Evolutionary conservation across 371 early-diverging fungal genomes (phyloP).

Genomic region (Mucor plumbeus): DNA sequence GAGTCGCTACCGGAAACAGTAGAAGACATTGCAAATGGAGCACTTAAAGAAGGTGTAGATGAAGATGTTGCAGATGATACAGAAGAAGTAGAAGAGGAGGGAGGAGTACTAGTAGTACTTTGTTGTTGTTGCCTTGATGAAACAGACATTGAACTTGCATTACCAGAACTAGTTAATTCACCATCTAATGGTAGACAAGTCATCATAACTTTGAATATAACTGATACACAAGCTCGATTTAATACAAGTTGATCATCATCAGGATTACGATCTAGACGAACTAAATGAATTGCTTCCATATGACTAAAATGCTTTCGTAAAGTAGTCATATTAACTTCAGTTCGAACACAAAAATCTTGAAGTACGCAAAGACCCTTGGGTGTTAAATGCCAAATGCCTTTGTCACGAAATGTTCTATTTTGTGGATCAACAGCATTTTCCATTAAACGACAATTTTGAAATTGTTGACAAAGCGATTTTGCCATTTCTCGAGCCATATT

Average conservation of each 20-base stretch:
- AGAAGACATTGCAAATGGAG: conserved; percentile 37
- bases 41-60: conserved; percentile 30
- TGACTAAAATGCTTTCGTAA: conserved; percentile 43
- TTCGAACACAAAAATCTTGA: conserved; percentile 57
- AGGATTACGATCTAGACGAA: conserved; percentile 45
- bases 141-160: conserved; percentile 26
- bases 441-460: conserved; percentile 62
- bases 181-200: conserved; percentile 46
- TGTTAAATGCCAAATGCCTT: conserved; percentile 62
- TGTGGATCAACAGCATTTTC: conserved; percentile 60
- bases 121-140: conserved; percentile 10
- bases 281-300: conserved; percentile 47
- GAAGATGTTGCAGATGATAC: conserved; percentile 30
- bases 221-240: conserved; percentile 33
- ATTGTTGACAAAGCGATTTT: conserved; percentile 65
- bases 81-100: conserved; percentile 29
- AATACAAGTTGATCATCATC: conserved; percentile 51
- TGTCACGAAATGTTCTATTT: conserved; percentile 58
- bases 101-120: conserved; percentile 17
- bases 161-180: conserved; percentile 29
- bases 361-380: conserved; percentile 65
- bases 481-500: conserved; percentile 71
- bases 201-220: conserved; percentile 54
- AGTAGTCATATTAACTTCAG: conserved; percentile 39
- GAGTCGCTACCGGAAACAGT: conserved; percentile 33